phyloP scores from a whole-genome alignment of 1,139 yeast genomes.

The Kluyveromyces sp. region DNA sequence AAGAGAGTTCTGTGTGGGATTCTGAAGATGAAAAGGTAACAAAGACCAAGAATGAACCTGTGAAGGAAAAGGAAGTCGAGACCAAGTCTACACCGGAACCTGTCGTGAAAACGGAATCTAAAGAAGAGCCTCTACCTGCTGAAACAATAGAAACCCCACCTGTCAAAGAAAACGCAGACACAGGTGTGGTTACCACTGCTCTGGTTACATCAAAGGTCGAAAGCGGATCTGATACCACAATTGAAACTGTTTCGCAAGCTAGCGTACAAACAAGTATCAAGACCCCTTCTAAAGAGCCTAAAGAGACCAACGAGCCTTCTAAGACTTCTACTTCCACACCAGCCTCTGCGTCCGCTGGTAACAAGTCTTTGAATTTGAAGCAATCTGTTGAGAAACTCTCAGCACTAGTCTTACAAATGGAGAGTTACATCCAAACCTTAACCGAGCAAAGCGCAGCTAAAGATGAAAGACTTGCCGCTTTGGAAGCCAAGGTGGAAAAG shows the following conservation, averaged over 20 bases:
- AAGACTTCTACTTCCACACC: conserved; percentile 10
- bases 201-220: conserved; percentile 17
- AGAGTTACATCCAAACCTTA: conserved; percentile 45
- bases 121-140: not conserved
- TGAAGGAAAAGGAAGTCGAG: conserved; percentile 24
- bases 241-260: conserved; percentile 11
- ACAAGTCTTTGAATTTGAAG: conserved; percentile 48
- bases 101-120: not conserved
- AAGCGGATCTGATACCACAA: conserved; percentile 13
- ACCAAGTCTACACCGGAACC: not conserved
- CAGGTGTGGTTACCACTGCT: not conserved
- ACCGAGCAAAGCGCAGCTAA: conserved; percentile 50
- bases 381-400: conserved; percentile 63
- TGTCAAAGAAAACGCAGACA: not conserved
- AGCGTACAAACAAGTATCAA: not conserved
- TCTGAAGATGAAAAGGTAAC: conserved; percentile 30
- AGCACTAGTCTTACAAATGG: conserved; percentile 46
- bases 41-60: conserved; percentile 12
- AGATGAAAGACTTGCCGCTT: conserved; percentile 45
- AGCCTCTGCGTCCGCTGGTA: conserved; percentile 12
- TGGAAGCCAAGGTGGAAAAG: conserved; percentile 39
- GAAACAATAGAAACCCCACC: not conserved
- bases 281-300: not conserved
- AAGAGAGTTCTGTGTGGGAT: conserved; percentile 31
- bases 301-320: not conserved